phyloP scores from a whole-genome alignment of 257 asterid genomes.

The Forsythia viridissima region DNA sequence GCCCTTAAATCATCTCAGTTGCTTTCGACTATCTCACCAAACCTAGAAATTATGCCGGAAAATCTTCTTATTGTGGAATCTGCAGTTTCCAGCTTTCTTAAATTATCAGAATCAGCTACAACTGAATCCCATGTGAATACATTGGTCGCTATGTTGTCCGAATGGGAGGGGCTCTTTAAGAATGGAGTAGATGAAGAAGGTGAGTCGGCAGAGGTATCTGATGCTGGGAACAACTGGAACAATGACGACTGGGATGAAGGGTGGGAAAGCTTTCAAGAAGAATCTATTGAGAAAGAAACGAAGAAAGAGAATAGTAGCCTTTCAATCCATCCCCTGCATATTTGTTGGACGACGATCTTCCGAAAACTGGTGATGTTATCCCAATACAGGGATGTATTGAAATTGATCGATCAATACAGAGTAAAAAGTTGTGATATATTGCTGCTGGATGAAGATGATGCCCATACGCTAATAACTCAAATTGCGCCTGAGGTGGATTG shows the following conservation, averaged over 20 bases:
- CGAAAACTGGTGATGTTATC: constrained; percentile 48
- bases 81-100: constrained; percentile 76
- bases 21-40: constrained; percentile 65
- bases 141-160: constrained; percentile 65
- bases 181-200: constrained; percentile 30
- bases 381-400: constrained; percentile 41
- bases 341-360: constrained; percentile 67
- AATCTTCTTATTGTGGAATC: constrained; percentile 66
- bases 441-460: constrained; percentile 65
- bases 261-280: constrained; percentile 97
- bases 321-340: constrained; percentile 72
- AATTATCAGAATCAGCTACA: constrained; percentile 55
- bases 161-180: constrained; percentile 82
- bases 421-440: constrained; percentile 37
- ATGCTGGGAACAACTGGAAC: constrained; percentile 58
- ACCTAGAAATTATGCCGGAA: constrained; percentile 63
- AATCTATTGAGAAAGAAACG: constrained; percentile 51
- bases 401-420: constrained; percentile 57
- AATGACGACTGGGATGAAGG: constrained; percentile 98
- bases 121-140: constrained; percentile 48
- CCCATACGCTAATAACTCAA: constrained; percentile 48
- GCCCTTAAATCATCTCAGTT: constrained; percentile 87
- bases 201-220: constrained; percentile 46
- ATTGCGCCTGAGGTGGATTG: constrained; percentile 49
- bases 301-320: constrained; percentile 27